Evolutionary conservation across 306 rosid species (phyloP).

Genomic region (Vigna angularis): DNA sequence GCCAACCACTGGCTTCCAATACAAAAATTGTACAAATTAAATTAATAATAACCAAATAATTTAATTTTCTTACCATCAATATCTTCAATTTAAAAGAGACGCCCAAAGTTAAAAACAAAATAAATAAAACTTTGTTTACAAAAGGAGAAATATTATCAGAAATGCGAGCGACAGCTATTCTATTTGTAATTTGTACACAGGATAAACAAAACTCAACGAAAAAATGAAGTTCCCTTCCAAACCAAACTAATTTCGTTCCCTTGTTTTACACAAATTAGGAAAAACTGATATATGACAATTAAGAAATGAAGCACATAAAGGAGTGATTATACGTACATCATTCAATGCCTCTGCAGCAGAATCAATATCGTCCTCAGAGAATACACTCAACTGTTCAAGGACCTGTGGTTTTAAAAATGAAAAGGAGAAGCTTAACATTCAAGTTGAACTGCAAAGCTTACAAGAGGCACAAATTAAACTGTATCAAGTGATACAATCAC

Average conservation of each 20-base stretch:
- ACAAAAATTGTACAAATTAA: conserved; percentile 7
- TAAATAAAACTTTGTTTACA: conserved; percentile 6
- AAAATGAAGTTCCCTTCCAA: not conserved
- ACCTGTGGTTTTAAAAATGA: conserved; percentile 62
- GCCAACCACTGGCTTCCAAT: conserved; percentile 4
- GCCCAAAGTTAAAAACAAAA: not conserved
- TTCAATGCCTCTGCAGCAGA: conserved; percentile 87
- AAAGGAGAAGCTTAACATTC: conserved; percentile 23
- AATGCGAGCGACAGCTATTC: conserved; percentile 24
- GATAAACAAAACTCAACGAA: conserved; percentile 4
- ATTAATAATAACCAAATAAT: conserved; percentile 4
- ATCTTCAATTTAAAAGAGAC: conserved; percentile 12
- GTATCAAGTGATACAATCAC: conserved; percentile 31
- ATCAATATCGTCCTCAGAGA: conserved; percentile 77
- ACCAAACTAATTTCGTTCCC: conserved; percentile 7
- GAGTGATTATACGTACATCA: conserved; percentile 64
- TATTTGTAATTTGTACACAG: not conserved
- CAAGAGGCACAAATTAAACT: conserved; percentile 31
- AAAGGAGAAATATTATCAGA: conserved; percentile 24
- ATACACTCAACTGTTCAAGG: conserved; percentile 79
- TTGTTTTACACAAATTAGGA: not conserved
- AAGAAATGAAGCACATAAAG: conserved; percentile 18
- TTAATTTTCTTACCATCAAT: conserved; percentile 20
- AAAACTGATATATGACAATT: conserved; percentile 23
- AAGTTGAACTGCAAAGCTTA: conserved; percentile 14